A percentile compares a stretch with the other conserved stretches of the same genome.
Evolutionary conservation across 202 grass and related monocot species (phyloP).

Genomic region (Digitaria exilis): DNA sequence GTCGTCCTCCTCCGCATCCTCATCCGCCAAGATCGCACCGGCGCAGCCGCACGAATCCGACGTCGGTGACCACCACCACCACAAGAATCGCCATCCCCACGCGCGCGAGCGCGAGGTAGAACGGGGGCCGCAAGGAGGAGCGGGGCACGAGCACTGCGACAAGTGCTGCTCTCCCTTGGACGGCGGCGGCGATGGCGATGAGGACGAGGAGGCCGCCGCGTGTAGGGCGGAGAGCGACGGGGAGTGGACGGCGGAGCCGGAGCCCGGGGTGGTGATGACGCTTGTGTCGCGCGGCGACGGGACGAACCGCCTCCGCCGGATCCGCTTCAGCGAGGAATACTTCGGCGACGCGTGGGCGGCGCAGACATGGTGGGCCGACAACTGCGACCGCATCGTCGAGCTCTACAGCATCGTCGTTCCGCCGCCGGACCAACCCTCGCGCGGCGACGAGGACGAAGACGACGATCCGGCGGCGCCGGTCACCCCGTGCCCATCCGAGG

Average conservation of each 20-base stretch:
- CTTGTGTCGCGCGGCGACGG: constrained; percentile 72
- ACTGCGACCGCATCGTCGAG: constrained; percentile 68
- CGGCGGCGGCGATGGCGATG: constrained; percentile 15
- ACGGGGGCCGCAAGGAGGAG: background rate
- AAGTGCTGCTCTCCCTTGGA: constrained; percentile 35
- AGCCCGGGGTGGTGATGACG: constrained; percentile 82
- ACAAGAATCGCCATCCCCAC: background rate
- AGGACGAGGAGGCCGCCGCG: background rate
- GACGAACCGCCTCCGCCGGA: constrained; percentile 74
- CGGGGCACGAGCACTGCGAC: constrained; percentile 8
- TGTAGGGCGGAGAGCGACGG: constrained; percentile 15
- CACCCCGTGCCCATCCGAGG: constrained; percentile 56
- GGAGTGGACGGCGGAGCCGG: constrained; percentile 86
- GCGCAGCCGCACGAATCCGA: constrained; percentile 37
- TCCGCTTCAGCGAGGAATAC: constrained; percentile 70
- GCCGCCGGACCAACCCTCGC: background rate
- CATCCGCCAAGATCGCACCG: constrained; percentile 59
- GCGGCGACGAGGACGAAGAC: background rate
- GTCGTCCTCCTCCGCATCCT: constrained; percentile 26
- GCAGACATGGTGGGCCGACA: constrained; percentile 71
- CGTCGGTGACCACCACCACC: no score
- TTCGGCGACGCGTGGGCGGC: constrained; percentile 58
- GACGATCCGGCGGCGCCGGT: constrained; percentile 30
- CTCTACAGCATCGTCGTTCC: constrained; percentile 71
- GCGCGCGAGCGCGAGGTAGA: background rate